These are phyloP conservation scores for Bruguiera gymnorhiza DNA, from an alignment of 345 rosid species.

Conservation along the genomic window DNA sequence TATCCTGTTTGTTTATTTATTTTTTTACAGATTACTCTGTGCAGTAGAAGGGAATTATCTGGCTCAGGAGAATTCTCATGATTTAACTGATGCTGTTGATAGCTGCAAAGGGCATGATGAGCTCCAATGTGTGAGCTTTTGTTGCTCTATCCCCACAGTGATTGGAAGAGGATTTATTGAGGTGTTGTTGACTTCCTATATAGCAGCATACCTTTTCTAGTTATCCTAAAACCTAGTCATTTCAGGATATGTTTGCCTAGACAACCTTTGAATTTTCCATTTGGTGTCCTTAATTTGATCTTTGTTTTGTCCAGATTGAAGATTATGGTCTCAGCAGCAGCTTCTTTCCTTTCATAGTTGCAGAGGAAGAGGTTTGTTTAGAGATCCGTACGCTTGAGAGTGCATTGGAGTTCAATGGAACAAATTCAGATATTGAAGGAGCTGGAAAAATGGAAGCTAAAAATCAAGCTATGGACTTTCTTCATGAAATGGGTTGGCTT, in stretches of 20 bases:
- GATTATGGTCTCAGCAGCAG: constrained; percentile 80
- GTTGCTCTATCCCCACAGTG: constrained; percentile 59
- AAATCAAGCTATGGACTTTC: constrained; percentile 81
- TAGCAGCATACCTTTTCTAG: constrained; percentile 1
- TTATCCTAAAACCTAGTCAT: background rate
- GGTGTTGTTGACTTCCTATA: constrained; percentile 42
- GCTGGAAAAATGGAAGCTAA: constrained; percentile 40
- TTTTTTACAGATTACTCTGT: constrained; percentile 64
- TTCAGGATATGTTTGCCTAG: background rate
- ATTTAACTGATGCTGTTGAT: constrained; percentile 43
- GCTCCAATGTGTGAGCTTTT: constrained; percentile 54
- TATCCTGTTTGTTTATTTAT: background rate
- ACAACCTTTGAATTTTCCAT: background rate
- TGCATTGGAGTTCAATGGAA: constrained; percentile 53
- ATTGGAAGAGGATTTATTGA: constrained; percentile 93
- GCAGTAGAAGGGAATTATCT: constrained; percentile 89
- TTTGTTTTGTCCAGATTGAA: constrained; percentile 66
- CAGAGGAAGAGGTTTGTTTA: constrained; percentile 74
- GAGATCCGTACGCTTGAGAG: constrained; percentile 83
- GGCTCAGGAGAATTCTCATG: constrained; percentile 55
- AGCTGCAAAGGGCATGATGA: constrained; percentile 47
- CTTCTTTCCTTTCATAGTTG: constrained; percentile 94
- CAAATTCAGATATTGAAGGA: constrained; percentile 40
- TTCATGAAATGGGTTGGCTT: constrained; percentile 98
- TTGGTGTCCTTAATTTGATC: constrained; percentile 13